These are phyloP conservation scores for Stevia rebaudiana DNA, from an alignment of 140 eudicot genomes.

Conservation along the genomic window DNA sequence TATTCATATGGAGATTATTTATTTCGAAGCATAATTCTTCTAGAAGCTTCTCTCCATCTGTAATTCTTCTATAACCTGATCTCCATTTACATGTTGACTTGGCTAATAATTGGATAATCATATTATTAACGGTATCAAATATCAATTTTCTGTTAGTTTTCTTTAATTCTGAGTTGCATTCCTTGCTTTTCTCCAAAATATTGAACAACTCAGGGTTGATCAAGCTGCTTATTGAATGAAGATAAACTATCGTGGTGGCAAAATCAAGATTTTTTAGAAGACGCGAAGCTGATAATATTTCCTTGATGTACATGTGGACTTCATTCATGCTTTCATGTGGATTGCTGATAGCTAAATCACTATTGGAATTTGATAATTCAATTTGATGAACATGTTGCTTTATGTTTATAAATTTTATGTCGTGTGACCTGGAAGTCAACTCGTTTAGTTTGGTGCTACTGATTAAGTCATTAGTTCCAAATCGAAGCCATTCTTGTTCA, in stretches of 20 bases:
- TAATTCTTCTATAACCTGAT: slow-evolving; percentile 5
- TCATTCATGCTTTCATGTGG: slow-evolving; percentile 32
- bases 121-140: slow-evolving; percentile 65
- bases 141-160: slow-evolving; percentile 50
- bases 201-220: slow-evolving; percentile 72
- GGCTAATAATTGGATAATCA: slow-evolving; percentile 40
- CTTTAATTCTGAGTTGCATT: slow-evolving; percentile 34
- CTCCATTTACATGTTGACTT: slow-evolving; percentile 24
- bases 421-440: slow-evolving; percentile 10
- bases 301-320: slow-evolving; percentile 52
- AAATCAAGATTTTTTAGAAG: slow-evolving; percentile 34
- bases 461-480: slow-evolving; percentile 20
- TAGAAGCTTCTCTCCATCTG: slow-evolving; percentile 44
- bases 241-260: slow-evolving; percentile 31
- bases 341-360: slow-evolving; percentile 24
- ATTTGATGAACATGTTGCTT: slow-evolving; percentile 47
- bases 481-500: slow-evolving; percentile 42
- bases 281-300: slow-evolving; percentile 56
- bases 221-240: slow-evolving; percentile 39
- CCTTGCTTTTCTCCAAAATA: slow-evolving; percentile 60
- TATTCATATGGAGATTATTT: slow-evolving; percentile 34
- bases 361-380: slow-evolving; percentile 23
- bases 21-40: slow-evolving; percentile 53
- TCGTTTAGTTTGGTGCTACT: slow-evolving; percentile 20
- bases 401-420: slow-evolving; percentile 32